Conservation (phyloP, 2,329 filamentous ascomycete species). For the Pseudocercospora macadamiae region DNA sequence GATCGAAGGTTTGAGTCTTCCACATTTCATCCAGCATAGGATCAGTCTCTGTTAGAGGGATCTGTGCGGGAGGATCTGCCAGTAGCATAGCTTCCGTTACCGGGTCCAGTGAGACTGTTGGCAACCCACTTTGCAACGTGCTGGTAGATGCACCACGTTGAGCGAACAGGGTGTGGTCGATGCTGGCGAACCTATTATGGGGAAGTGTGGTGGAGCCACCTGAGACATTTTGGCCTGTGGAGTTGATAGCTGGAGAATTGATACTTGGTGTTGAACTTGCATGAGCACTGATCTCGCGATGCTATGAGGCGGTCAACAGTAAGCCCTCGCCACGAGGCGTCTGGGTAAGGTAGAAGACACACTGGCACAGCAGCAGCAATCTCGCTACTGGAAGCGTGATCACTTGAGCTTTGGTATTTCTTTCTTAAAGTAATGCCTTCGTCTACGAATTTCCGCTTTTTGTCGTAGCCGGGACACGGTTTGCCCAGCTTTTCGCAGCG, state of each 20-base stretch:
- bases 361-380: constrained; percentile 6
- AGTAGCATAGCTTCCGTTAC: constrained; percentile 21
- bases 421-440: constrained; percentile 37
- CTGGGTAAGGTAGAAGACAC: constrained; percentile 1
- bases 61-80: constrained; percentile 16
- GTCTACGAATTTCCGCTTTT: constrained; percentile 42
- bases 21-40: constrained; percentile 26
- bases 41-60: constrained; percentile 24
- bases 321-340: neutral
- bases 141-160: neutral
- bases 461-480: constrained; percentile 41
- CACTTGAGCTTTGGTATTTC: constrained; percentile 33
- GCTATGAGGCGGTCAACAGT: neutral
- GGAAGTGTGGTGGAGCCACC: neutral
- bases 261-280: neutral
- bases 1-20: constrained; percentile 33
- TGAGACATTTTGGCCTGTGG: neutral
- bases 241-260: constrained; percentile 5
- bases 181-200: neutral
- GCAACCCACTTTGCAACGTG: neutral
- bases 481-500: constrained; percentile 41
- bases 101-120: constrained; percentile 13
- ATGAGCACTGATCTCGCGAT: neutral
- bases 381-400: constrained; percentile 18
- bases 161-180: neutral